These are phyloP conservation scores for Saccharomyces hybrid DNA, from an alignment of 1,139 yeast species.

Conservation along the genomic window DNA sequence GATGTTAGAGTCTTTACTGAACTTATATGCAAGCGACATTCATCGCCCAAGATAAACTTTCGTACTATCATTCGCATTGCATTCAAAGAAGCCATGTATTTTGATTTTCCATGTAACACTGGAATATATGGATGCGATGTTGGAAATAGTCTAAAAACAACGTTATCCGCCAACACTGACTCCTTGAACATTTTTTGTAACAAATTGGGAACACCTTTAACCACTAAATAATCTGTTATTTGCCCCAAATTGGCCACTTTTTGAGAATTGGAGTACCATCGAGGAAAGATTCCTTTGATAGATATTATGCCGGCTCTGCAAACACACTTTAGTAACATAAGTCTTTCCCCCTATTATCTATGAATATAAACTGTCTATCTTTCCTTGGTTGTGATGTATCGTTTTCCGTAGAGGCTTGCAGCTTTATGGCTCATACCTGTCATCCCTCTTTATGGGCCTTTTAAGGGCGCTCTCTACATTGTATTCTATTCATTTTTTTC, in stretches of 20 bases:
- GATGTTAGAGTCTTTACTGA: conserved; percentile 13
- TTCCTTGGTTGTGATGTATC: not conserved
- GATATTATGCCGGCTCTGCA: not conserved
- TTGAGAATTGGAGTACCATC: not conserved
- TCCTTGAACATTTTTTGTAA: conserved; percentile 45
- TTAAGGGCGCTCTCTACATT: not conserved
- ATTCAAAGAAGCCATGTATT: conserved; percentile 44
- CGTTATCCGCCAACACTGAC: conserved; percentile 40
- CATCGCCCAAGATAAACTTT: conserved; percentile 41
- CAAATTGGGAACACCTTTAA: conserved; percentile 48
- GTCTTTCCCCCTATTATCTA: not conserved
- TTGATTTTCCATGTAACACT: conserved; percentile 48
- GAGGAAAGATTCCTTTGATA: not conserved
- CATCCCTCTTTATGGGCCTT: not conserved
- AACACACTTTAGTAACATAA: not conserved
- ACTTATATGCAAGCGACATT: conserved; percentile 12
- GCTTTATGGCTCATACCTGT: not conserved
- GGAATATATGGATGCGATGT: conserved; percentile 54
- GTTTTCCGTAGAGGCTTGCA: not conserved
- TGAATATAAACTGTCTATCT: not conserved
- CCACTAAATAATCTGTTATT: conserved; percentile 43
- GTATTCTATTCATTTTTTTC: not conserved
- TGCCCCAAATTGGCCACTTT: conserved; percentile 51
- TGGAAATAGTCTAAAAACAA: conserved; percentile 59
- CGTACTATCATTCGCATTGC: conserved; percentile 48